These are phyloP conservation scores for Achaetomiella virescens DNA, from an alignment of 495 filamentous ascomycete species.

Conservation along the genomic window DNA sequence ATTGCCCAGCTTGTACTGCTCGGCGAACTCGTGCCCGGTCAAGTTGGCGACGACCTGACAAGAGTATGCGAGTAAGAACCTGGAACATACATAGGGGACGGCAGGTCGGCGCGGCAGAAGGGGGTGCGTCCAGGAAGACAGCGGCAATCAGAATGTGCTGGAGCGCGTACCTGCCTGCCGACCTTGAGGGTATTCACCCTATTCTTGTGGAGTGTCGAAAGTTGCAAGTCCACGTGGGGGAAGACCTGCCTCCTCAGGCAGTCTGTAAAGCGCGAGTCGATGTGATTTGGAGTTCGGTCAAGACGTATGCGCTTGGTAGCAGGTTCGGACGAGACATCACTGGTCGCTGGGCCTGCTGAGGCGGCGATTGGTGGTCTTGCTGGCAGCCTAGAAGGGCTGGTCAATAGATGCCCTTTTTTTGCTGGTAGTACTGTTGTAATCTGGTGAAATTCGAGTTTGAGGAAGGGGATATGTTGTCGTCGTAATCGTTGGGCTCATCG, in stretches of 20 bases:
- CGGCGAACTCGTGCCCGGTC: slow-evolving; percentile 11
- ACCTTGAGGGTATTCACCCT: slow-evolving; percentile 3
- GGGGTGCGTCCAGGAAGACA: not conserved
- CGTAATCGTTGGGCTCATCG: slow-evolving; percentile 2
- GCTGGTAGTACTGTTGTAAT: not conserved
- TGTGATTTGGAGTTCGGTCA: not conserved
- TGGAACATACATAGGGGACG: no score
- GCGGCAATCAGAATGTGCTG: not conserved
- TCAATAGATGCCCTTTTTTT: not conserved
- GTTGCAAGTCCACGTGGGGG: slow-evolving; percentile 27
- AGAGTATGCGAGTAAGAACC: slow-evolving; percentile 1
- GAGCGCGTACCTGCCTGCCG: slow-evolving; percentile 14
- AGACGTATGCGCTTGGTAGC: not conserved
- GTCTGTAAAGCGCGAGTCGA: not conserved
- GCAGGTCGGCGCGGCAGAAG: no score
- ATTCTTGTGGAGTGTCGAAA: slow-evolving; percentile 1
- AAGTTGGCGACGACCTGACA: slow-evolving; percentile 11
- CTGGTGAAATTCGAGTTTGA: not conserved
- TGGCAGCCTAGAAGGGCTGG: not conserved
- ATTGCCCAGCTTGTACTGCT: slow-evolving; percentile 12
- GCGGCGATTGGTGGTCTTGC: not conserved
- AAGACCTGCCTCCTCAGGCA: slow-evolving; percentile 34
- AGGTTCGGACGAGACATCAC: not conserved
- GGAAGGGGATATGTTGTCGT: not conserved
- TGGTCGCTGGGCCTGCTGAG: not conserved